Base-by-base conservation (phyloP, 2,329 filamentous ascomycete species). In the Geoglossum cookeanum region DNA sequence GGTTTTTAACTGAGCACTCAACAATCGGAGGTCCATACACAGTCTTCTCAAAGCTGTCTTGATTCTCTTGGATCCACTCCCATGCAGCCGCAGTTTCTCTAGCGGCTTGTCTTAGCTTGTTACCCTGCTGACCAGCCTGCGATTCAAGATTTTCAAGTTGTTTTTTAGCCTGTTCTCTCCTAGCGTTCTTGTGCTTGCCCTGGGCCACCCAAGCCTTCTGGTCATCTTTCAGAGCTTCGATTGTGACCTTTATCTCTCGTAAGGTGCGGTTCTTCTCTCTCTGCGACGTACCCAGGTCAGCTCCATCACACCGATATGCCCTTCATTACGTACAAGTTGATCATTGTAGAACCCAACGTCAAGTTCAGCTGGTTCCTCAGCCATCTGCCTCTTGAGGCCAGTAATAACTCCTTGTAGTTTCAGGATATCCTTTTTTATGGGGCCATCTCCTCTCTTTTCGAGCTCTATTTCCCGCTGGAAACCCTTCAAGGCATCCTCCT, bases 1-100 rank as follows among this genome's bases (percentile, higher is more conserved):
- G 75, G 62, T 94, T 80, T 62, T 83, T 89, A 56, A 95, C 72
- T 0, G 84, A 85, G 68, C 89, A 95, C 58, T 78, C 84, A 35
- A 95, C 73, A 64, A 92, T 79, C 0, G 90, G 82, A 4, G 90
- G 90, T 0, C 86, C 88, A 65, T 85, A 88, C 3, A 96, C 82
- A 58, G 84, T 77, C 61, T 84, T 80, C 64, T 85, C 78, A 61
- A 96, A 92, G 54, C 77, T 69, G 57, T 76, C 66, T 59, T 76
- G 77, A 66, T 98, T 81, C 1, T 80, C 68, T 65, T 87, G 78
- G 55, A 97, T 76, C 90, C 91, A 98, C 47, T 82, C 75, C 81
- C 87, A 95, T 1, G 83, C 88, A 61, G 67, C 72, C 9, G 78
- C 77, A 1, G 84, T 80, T 58, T 96, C 85, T 0, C 66, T 66